A percentile compares a stretch with the other conserved stretches of the same genome.
These are phyloP conservation scores for Penicillium decumbens DNA, from an alignment of 2,329 filamentous ascomycete genomes.

Conservation along the genomic window DNA sequence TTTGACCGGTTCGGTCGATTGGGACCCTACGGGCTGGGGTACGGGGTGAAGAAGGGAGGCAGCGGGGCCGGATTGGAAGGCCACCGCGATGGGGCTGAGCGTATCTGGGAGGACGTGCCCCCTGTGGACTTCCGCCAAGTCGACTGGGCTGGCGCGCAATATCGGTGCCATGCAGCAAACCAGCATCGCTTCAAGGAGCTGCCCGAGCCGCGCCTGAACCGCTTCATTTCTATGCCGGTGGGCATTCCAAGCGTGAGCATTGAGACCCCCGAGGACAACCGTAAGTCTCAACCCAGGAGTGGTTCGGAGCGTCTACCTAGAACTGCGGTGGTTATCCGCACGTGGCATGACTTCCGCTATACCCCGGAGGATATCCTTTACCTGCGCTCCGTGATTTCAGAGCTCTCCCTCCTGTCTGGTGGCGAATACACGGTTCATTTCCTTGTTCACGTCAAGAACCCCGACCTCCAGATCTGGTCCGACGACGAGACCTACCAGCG, in stretches of 20 bases:
- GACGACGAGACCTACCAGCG: conserved; percentile 68
- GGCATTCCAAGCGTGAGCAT: conserved; percentile 23
- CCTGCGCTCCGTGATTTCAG: conserved; percentile 73
- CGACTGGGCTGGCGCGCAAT: conserved; percentile 74
- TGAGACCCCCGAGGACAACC: conserved; percentile 12
- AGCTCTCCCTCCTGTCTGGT: conserved; percentile 70
- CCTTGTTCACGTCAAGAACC: conserved; percentile 77
- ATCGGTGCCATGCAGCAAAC: conserved; percentile 68
- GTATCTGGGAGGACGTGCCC: conserved; percentile 66
- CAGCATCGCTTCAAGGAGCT: conserved; percentile 58
- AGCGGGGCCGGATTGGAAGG: conserved; percentile 81
- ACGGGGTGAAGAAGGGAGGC: conserved; percentile 71
- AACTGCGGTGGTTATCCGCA: conserved; percentile 72
- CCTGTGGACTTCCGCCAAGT: conserved; percentile 73
- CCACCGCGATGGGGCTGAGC: conserved; percentile 72
- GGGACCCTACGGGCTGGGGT: conserved; percentile 85
- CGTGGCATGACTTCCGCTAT: conserved; percentile 75
- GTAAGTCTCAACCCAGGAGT: conserved; percentile 20
- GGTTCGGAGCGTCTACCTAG: conserved; percentile 44
- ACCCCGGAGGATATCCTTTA: conserved; percentile 73
- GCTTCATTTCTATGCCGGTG: conserved; percentile 34
- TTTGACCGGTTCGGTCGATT: conserved; percentile 87
- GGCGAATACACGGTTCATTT: conserved; percentile 81
- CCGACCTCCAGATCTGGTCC: conserved; percentile 73
- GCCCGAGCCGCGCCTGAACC: conserved; percentile 35